Conservation (phyloP, 306 rosid genomes). For the Quercus glauca region DNA sequence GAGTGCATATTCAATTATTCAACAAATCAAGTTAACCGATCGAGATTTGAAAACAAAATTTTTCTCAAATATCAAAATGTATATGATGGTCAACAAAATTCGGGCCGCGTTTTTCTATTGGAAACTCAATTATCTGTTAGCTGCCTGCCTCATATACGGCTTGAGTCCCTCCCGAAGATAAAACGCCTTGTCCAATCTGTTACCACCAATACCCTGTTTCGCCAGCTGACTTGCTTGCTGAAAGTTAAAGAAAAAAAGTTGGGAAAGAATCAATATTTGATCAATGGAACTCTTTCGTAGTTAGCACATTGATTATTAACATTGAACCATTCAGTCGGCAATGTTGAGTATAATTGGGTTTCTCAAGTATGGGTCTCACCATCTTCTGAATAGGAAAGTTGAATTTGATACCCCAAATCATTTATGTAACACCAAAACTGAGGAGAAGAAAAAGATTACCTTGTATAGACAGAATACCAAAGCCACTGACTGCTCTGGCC, state of each 20-base stretch:
- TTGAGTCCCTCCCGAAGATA: slow-evolving; percentile 84
- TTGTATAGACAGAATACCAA: slow-evolving; percentile 97
- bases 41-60: slow-evolving; percentile 5
- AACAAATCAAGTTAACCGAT: slow-evolving; percentile 1
- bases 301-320: background rate
- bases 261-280: background rate
- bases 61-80: slow-evolving; percentile 1
- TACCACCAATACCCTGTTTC: slow-evolving; percentile 79
- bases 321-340: background rate
- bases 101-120: background rate
- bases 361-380: background rate
- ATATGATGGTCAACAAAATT: background rate
- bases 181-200: slow-evolving; percentile 87
- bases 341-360: background rate
- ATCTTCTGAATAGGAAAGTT: background rate
- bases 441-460: slow-evolving; percentile 31
- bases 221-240: slow-evolving; percentile 99
- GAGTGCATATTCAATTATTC: background rate
- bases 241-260: background rate
- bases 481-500: slow-evolving; percentile 97
- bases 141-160: slow-evolving; percentile 43
- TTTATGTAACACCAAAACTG: background rate
- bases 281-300: background rate
- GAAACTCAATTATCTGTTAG: background rate
- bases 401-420: background rate